phyloP scores from a whole-genome alignment of 495 filamentous ascomycete genomes.

The Thozetella sp. region DNA sequence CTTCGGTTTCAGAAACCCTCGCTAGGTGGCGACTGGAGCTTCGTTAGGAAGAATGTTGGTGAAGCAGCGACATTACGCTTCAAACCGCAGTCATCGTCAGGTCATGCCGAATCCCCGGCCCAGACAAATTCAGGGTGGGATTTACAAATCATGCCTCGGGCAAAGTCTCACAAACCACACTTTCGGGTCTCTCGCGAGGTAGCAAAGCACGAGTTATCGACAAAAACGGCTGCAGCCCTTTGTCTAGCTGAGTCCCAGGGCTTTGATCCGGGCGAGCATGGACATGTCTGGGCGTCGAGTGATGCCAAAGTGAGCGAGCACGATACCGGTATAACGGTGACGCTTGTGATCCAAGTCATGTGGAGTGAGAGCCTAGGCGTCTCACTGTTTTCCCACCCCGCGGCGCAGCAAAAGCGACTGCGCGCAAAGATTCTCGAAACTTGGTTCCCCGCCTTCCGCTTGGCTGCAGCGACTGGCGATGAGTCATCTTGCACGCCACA shows the following conservation, averaged over 20 bases:
- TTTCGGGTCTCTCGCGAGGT: conserved; percentile 9
- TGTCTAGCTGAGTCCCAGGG: conserved; percentile 9
- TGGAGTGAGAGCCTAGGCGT: conserved; percentile 22
- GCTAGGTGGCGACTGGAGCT: not conserved
- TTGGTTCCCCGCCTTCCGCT: conserved; percentile 22
- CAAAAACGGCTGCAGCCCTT: conserved; percentile 4
- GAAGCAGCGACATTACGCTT: conserved; percentile 8
- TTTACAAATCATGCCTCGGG: conserved; percentile 11
- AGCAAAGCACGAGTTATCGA: conserved; percentile 4
- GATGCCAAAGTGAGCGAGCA: conserved; percentile 13
- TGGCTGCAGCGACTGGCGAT: not conserved
- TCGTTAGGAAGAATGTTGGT: conserved; percentile 11
- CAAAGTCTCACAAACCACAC: conserved; percentile 6
- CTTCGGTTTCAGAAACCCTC: conserved; percentile 1
- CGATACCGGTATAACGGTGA: conserved; percentile 11
- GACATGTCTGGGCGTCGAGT: conserved; percentile 21
- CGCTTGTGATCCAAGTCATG: conserved; percentile 14
- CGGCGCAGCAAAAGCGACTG: conserved; percentile 14
- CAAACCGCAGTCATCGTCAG: no score
- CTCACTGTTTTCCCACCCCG: conserved; percentile 10
- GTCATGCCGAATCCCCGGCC: not conserved
- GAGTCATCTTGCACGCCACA: conserved; percentile 28
- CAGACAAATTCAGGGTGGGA: conserved; percentile 5
- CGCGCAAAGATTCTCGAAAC: conserved; percentile 16
- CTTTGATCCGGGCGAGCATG: conserved; percentile 11